These are phyloP conservation scores for Torulaspora indica DNA, from an alignment of 805 yeast genomes.

Conservation along the genomic window DNA sequence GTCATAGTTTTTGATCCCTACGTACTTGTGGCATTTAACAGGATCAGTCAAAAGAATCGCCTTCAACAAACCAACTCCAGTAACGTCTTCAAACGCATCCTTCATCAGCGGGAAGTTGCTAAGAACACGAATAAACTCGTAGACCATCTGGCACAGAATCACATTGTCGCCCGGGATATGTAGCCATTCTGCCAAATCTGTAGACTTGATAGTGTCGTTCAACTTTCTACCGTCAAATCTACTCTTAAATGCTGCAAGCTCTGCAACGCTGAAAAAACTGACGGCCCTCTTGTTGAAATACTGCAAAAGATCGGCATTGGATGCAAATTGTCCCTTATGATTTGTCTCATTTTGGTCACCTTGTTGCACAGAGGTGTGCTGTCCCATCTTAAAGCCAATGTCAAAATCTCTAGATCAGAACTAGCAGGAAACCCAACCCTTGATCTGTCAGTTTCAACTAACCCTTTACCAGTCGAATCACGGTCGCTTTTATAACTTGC, in stretches of 20 bases:
- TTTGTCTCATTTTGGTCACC: not conserved
- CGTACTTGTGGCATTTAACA: slow-evolving; percentile 39
- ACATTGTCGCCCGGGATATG: slow-evolving; percentile 36
- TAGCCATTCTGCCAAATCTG: slow-evolving; percentile 34
- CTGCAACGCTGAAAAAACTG: slow-evolving; percentile 22
- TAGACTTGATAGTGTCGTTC: slow-evolving; percentile 25
- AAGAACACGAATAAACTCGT: slow-evolving; percentile 41
- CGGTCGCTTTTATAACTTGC: not conserved
- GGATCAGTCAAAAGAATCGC: slow-evolving; percentile 42
- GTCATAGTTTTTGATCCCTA: slow-evolving; percentile 39
- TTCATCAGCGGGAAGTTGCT: slow-evolving; percentile 49
- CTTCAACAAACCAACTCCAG: slow-evolving; percentile 41
- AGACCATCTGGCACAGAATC: slow-evolving; percentile 36
- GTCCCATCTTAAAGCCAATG: slow-evolving; percentile 23
- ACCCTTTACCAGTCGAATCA: too few relatives aligned
- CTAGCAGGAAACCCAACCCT: not conserved
- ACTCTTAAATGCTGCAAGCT: slow-evolving; percentile 24
- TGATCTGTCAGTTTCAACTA: not conserved
- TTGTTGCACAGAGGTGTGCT: slow-evolving; percentile 16
- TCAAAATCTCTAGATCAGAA: not conserved
- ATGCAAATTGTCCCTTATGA: slow-evolving; percentile 3
- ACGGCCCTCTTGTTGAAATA: slow-evolving; percentile 19
- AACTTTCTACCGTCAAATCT: slow-evolving; percentile 24
- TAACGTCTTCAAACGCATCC: slow-evolving; percentile 34
- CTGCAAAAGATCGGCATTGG: slow-evolving; percentile 14